Evolutionary conservation across 495 filamentous ascomycete species (phyloP).

Genomic region (Aspergillus asperescens): DNA sequence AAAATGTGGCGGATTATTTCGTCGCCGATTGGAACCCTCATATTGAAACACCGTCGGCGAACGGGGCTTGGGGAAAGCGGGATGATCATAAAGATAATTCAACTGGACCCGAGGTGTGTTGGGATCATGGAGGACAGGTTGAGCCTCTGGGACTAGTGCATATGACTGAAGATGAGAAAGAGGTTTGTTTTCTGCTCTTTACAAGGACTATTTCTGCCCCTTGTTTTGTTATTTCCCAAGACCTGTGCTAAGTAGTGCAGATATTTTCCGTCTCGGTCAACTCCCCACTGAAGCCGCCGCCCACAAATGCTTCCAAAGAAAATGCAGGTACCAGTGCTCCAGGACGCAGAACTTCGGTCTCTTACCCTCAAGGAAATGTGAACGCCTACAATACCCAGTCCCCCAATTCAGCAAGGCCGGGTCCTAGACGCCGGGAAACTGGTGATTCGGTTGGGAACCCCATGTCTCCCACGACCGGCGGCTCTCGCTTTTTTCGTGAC

Average conservation of each 20-base stretch:
- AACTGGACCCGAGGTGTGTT: slow-evolving; percentile 75
- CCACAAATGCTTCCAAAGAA: slow-evolving; percentile 66
- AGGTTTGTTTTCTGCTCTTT: slow-evolving; percentile 50
- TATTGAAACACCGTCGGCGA: slow-evolving; percentile 53
- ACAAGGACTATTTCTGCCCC: slow-evolving; percentile 2
- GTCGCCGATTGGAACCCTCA: slow-evolving; percentile 72
- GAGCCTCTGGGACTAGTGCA: slow-evolving; percentile 69
- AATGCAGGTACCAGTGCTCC: slow-evolving; percentile 49
- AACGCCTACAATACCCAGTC: slow-evolving; percentile 45
- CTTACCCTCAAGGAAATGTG: slow-evolving; percentile 48
- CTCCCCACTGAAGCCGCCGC: slow-evolving; percentile 82
- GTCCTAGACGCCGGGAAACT: slow-evolving; percentile 79
- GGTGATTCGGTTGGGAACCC: slow-evolving; percentile 62
- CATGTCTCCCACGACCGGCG: slow-evolving; percentile 50
- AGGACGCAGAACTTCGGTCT: slow-evolving; percentile 73
- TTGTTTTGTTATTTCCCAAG: slow-evolving; percentile 8
- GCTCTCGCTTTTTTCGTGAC: slow-evolving; percentile 52
- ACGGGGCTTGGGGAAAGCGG: slow-evolving; percentile 71
- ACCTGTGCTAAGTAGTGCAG: slow-evolving; percentile 36
- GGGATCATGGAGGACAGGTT: slow-evolving; percentile 71
- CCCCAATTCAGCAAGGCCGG: slow-evolving; percentile 64
- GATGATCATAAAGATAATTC: slow-evolving; percentile 60
- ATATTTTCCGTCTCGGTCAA: slow-evolving; percentile 83
- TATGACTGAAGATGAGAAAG: slow-evolving; percentile 77
- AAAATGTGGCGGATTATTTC: slow-evolving; percentile 66